Base-by-base conservation (phyloP, 306 rosid species). In the Pachyrhizus erosus region DNA sequence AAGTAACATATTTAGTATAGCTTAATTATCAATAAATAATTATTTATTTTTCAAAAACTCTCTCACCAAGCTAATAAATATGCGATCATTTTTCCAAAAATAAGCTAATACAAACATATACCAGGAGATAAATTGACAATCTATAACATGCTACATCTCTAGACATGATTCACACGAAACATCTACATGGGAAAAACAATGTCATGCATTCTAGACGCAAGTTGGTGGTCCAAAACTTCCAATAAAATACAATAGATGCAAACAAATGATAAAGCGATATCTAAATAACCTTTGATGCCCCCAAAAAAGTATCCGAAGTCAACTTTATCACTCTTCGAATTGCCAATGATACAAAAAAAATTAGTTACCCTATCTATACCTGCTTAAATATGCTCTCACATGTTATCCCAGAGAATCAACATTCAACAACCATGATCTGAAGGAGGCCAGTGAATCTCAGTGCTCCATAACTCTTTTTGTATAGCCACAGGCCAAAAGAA, bases 401-500 rank as follows among this genome's bases (percentile, higher is more conserved):
- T 40, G 64, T 61, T 31, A 83, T 23, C 29, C 20, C 14, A 24
- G 20, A 57, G 72, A 79, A 57, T n/a, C n/a, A n/a, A n/a, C n/a
- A n/a, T n/a, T 34, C 81, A 26, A 57, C 46, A 75, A 54, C 52
- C 66, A 40, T 54, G 34, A 54, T 62, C 74, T n/a, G 45, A 49
- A 45, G 37, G 37, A 20, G n/a, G n/a, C n/a, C n/a, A 76, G 48
- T 33, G 65, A 24, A 81, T 52, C 57, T 68, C 61, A 29, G 17
- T 9, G 64, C 70, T 34, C 24, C 27, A 23, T 39, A 49, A 34
- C 71, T 29, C 48, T 24, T 0, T 33, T 1, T 9, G 46, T 24
- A 60, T 34, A n/a, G 83, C 67, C 39, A 27, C 42, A 62, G 73
- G 77, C 80, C 39, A 73, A 66, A 27, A 54, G 42, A 27, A n/a